Evolutionary conservation across 768 basidiomycete species (phyloP).

Genomic region (Tricholoma flavovirens): DNA sequence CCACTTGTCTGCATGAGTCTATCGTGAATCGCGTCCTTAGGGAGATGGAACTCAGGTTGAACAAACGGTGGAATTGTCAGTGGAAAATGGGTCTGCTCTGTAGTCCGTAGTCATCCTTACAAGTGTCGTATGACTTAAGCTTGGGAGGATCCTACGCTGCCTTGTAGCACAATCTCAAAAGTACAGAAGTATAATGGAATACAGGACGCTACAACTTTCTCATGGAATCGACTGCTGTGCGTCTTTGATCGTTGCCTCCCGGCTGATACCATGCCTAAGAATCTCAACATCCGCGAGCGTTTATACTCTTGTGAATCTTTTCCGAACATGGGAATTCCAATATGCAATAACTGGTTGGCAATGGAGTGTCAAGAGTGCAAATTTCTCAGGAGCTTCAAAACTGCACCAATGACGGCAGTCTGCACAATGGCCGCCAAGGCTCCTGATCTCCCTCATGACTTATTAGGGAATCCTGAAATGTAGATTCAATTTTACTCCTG

Average conservation of each 20-base stretch:
- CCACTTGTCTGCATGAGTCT: background rate
- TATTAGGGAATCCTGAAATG: too few species aligned
- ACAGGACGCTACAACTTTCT: background rate
- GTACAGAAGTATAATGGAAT: background rate
- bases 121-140: background rate
- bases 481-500: too few species aligned
- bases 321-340: too few species aligned
- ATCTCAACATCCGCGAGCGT: too few species aligned
- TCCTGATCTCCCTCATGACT: too few species aligned
- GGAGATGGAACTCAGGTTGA: constrained; percentile 12
- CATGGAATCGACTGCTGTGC: background rate
- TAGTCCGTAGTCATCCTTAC: background rate
- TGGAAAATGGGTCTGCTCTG: constrained; percentile 3
- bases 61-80: constrained; percentile 2
- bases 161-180: background rate
- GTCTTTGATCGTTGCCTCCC: background rate
- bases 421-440: too few species aligned
- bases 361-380: too few species aligned
- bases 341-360: too few species aligned
- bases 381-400: too few species aligned
- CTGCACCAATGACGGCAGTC: too few species aligned
- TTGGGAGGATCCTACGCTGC: background rate
- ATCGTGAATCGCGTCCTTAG: background rate
- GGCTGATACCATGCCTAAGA: too few species aligned
- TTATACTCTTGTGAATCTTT: too few species aligned